Percentiles rank a stretch among this genome's conserved stretches.
phyloP scores from a whole-genome alignment of 1,284 basidiomycete species.

The Leccinum laetum region DNA sequence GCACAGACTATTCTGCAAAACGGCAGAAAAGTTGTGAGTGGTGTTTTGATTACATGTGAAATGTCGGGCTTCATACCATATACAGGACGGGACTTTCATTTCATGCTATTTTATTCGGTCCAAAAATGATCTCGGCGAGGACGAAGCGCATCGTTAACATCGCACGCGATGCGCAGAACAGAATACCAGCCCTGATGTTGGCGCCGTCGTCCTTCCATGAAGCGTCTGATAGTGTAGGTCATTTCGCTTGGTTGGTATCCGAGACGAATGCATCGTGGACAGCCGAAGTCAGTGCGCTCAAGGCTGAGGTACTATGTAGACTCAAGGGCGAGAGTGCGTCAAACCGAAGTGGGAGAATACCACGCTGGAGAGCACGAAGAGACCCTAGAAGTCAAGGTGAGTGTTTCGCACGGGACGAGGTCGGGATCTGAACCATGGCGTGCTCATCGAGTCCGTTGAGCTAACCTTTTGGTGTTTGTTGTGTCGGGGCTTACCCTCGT shows the following conservation, averaged over 20 bases:
- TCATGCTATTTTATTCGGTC: no score
- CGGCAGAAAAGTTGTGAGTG: conserved; percentile 44
- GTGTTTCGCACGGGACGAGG: conserved; percentile 17
- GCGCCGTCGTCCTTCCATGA: no score
- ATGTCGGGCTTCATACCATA: not conserved
- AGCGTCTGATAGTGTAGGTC: no score
- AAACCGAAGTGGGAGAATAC: conserved; percentile 68
- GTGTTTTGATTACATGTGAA: no score
- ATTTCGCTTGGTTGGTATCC: conserved; percentile 33
- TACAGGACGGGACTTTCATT: not conserved
- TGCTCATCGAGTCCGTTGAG: conserved; percentile 7
- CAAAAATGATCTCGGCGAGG: conserved; percentile 12
- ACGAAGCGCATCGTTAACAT: conserved; percentile 46
- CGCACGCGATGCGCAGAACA: no score
- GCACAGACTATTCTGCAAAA: conserved; percentile 40
- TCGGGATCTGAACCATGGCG: not conserved
- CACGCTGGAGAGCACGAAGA: conserved; percentile 65
- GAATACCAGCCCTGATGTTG: no score
- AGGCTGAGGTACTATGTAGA: conserved; percentile 62
- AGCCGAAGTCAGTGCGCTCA: conserved; percentile 72
- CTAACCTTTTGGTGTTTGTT: not conserved
- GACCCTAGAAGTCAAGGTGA: conserved; percentile 82
- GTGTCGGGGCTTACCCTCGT: conserved; percentile 2
- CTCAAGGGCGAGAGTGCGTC: conserved; percentile 74
- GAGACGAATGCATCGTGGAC: conserved; percentile 33